These are phyloP conservation scores for Fusarium verrucosum DNA, from an alignment of 2,329 filamentous ascomycete genomes.

Conservation along the genomic window DNA sequence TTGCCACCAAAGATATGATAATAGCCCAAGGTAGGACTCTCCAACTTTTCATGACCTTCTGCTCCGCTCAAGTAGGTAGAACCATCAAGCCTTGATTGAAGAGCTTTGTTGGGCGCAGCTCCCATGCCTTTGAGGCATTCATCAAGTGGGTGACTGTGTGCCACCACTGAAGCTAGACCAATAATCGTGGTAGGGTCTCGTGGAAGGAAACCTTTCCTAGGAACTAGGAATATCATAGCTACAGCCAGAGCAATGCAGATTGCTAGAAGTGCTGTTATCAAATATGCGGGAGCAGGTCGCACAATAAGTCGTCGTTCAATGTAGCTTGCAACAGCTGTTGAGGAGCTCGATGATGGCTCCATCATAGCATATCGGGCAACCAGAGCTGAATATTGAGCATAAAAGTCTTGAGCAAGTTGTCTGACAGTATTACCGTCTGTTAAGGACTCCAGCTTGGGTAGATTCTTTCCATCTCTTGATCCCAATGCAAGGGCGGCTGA, in stretches of 20 bases:
- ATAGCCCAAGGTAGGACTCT: slow-evolving; percentile 35
- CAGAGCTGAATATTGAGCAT: slow-evolving; percentile 48
- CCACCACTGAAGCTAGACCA: slow-evolving; percentile 49
- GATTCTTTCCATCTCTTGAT: slow-evolving; percentile 29
- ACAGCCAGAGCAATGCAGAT: slow-evolving; percentile 41
- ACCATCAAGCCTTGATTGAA: slow-evolving; percentile 43
- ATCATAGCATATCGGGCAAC: slow-evolving; percentile 47
- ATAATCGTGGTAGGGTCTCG: slow-evolving; percentile 49
- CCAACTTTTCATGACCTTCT: slow-evolving; percentile 49
- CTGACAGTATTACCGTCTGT: slow-evolving; percentile 40
- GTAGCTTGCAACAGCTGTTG: slow-evolving; percentile 40
- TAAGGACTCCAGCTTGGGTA: slow-evolving; percentile 38
- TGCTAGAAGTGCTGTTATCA: slow-evolving; percentile 45
- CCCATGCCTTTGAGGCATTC: slow-evolving; percentile 50
- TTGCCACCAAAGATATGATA: slow-evolving; percentile 44
- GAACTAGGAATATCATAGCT: slow-evolving; percentile 34
- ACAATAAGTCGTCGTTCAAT: slow-evolving; percentile 47
- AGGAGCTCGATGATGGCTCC: slow-evolving; percentile 30
- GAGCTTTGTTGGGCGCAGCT: slow-evolving; percentile 42
- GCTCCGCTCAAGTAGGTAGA: slow-evolving; percentile 48
- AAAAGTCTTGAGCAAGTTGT: slow-evolving; percentile 46
- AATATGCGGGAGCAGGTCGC: slow-evolving; percentile 44
- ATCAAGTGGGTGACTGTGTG: slow-evolving; percentile 50
- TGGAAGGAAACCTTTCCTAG: slow-evolving; percentile 49
- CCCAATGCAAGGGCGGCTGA: slow-evolving; percentile 47